Percentiles rank a stretch among this genome's conserved stretches.
These are phyloP conservation scores for Pelargonium myrrhifolium DNA, from an alignment of 441 rosid genomes.

Conservation along the genomic window DNA sequence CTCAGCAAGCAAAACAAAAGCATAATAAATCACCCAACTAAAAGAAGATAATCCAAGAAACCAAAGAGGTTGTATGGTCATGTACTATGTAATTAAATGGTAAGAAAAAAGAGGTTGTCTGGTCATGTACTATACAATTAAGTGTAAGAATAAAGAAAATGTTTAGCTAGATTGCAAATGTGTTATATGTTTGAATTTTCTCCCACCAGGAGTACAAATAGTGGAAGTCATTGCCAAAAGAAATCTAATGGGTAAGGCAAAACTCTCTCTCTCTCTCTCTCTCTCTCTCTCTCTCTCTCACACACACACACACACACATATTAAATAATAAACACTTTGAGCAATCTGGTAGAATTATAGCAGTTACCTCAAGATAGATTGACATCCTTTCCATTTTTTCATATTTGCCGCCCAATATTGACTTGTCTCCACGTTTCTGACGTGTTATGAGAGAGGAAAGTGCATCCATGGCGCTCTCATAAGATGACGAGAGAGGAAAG, in stretches of 20 bases:
- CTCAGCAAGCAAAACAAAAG: background rate
- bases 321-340: conserved; percentile 1
- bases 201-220: too few relatives aligned
- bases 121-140: too few relatives aligned
- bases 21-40: background rate
- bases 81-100: too few relatives aligned
- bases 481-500: conserved; percentile 42
- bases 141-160: too few relatives aligned
- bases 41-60: background rate
- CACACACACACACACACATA: background rate
- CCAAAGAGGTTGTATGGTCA: too few relatives aligned
- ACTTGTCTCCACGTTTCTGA: conserved; percentile 46
- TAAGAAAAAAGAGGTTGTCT: too few relatives aligned
- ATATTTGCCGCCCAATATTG: conserved; percentile 31
- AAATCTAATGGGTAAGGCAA: too few relatives aligned
- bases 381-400: conserved; percentile 56
- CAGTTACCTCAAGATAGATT: conserved; percentile 60
- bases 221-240: too few relatives aligned
- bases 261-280: too few relatives aligned
- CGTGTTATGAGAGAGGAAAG: conserved; percentile 68
- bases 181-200: too few relatives aligned
- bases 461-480: conserved; percentile 77
- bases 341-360: background rate
- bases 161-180: too few relatives aligned
- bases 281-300: too few relatives aligned